Percentiles rank a stretch among this genome's conserved stretches.
Evolutionary conservation across 805 yeast genomes (phyloP).

Genomic region (Candida germanica): DNA sequence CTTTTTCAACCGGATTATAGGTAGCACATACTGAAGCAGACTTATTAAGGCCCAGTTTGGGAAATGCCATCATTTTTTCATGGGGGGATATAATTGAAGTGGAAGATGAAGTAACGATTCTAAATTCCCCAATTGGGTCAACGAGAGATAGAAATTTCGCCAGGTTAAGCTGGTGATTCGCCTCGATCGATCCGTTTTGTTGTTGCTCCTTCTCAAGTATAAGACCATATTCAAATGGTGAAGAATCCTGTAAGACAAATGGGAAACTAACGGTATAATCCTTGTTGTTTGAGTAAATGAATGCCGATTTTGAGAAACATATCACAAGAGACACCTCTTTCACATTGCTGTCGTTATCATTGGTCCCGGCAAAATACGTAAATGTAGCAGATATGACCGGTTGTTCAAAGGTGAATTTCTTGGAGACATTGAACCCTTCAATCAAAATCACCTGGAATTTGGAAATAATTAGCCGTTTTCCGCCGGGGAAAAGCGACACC

Average conservation of each 20-base stretch:
- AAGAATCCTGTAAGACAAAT: slow-evolving; percentile 56
- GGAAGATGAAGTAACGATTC: slow-evolving; percentile 67
- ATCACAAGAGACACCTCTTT: slow-evolving; percentile 45
- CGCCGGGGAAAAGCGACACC: slow-evolving; percentile 21
- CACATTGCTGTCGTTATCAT: slow-evolving; percentile 3
- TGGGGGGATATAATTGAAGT: slow-evolving; percentile 58
- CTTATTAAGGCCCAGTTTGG: slow-evolving; percentile 34
- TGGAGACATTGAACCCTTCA: slow-evolving; percentile 43
- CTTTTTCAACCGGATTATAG: slow-evolving; percentile 43
- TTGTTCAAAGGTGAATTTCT: slow-evolving; percentile 49
- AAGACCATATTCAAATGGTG: slow-evolving; percentile 66
- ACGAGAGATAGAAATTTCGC: slow-evolving; percentile 59
- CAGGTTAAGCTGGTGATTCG: slow-evolving; percentile 21
- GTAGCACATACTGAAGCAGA: slow-evolving; percentile 51
- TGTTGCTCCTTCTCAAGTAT: slow-evolving; percentile 51
- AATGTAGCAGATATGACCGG: slow-evolving; percentile 60
- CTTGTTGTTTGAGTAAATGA: slow-evolving; percentile 64
- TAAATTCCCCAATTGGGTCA: slow-evolving; percentile 74
- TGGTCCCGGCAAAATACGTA: slow-evolving; percentile 41
- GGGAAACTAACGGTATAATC: slow-evolving; percentile 66
- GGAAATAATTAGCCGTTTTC: slow-evolving; percentile 34
- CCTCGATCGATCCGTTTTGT: slow-evolving; percentile 6
- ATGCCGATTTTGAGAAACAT: slow-evolving; percentile 56
- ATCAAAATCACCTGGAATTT: slow-evolving; percentile 46
- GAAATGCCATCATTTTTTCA: slow-evolving; percentile 59